A percentile compares a stretch with the other conserved stretches of the same genome.
Conservation (phyloP, 176 grass and related monocot genomes). For the barley (Hordeum vulgare) region DNA sequence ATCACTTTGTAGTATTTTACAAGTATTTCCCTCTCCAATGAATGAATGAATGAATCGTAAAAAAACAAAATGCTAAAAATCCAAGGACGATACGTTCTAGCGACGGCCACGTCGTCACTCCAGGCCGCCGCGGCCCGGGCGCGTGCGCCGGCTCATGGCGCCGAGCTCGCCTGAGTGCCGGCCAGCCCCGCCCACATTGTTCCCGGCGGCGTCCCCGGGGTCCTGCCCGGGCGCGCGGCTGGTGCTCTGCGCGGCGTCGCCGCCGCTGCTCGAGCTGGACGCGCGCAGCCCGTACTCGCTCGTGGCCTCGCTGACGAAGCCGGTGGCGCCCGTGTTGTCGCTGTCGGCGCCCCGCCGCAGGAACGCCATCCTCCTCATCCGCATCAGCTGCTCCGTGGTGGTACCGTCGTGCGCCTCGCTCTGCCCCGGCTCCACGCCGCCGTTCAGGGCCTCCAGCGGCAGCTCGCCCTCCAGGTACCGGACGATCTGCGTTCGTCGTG, state of each 20-base stretch:
- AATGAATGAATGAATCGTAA: no score
- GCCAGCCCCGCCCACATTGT: neutral
- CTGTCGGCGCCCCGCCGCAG: neutral
- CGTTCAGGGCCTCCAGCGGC: conserved; percentile 58
- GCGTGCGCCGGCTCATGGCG: conserved; percentile 9
- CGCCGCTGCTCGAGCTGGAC: conserved; percentile 35
- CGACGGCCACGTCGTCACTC: conserved; percentile 3
- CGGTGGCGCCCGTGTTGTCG: neutral
- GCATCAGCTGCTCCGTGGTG: conserved; percentile 16
- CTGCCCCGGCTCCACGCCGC: conserved; percentile 48
- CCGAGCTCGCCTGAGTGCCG: neutral
- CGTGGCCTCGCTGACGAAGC: conserved; percentile 42
- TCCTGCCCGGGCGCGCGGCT: neutral
- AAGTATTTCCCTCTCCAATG: no score
- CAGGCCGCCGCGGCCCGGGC: neutral
- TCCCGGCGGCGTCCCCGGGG: neutral
- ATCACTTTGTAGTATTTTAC: no score
- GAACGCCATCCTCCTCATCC: conserved; percentile 62
- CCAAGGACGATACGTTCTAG: no score
- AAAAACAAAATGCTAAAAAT: no score
- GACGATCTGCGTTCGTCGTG: conserved; percentile 40
- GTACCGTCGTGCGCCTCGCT: conserved; percentile 27
- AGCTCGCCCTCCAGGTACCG: conserved; percentile 80
- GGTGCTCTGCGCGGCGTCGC: neutral
- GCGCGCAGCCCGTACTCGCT: conserved; percentile 45